These are phyloP conservation scores for Suillus sp. DNA, from an alignment of 768 basidiomycete genomes.

Conservation along the genomic window DNA sequence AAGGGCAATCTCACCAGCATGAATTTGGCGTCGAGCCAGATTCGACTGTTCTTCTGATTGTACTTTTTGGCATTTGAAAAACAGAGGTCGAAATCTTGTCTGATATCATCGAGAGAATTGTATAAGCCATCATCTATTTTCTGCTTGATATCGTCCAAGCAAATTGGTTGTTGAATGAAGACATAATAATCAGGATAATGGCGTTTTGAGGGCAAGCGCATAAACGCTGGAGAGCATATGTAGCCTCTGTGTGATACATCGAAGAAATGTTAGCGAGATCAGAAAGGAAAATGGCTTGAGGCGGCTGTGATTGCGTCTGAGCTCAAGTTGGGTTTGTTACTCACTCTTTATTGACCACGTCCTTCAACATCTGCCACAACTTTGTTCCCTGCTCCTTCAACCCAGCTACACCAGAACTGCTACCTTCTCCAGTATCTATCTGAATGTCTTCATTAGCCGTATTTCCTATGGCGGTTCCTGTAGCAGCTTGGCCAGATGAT, in stretches of 20 bases:
- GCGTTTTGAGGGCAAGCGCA: slow-evolving; percentile 69
- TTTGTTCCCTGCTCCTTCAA: slow-evolving; percentile 69
- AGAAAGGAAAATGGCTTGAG: slow-evolving; percentile 46
- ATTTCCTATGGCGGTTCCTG: slow-evolving; percentile 34
- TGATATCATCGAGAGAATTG: slow-evolving; percentile 63
- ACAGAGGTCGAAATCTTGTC: slow-evolving; percentile 72
- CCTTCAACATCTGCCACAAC: slow-evolving; percentile 78
- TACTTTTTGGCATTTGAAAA: slow-evolving; percentile 83
- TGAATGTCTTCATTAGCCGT: slow-evolving; percentile 27
- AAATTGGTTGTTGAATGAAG: slow-evolving; percentile 78
- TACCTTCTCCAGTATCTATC: slow-evolving; percentile 24
- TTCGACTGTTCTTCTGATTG: slow-evolving; percentile 76
- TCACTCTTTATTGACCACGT: slow-evolving; percentile 87
- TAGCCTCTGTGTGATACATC: slow-evolving; percentile 55
- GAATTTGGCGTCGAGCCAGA: slow-evolving; percentile 82
- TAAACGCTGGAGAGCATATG: slow-evolving; percentile 62
- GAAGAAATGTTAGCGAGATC: slow-evolving; percentile 36
- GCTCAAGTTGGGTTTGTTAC: slow-evolving; percentile 50
- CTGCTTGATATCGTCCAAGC: slow-evolving; percentile 87
- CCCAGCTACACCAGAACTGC: slow-evolving; percentile 27
- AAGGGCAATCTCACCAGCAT: slow-evolving; percentile 60
- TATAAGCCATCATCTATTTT: slow-evolving; percentile 65
- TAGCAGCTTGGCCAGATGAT: slow-evolving; percentile 44
- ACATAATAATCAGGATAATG: slow-evolving; percentile 87
- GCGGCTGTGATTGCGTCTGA: slow-evolving; percentile 23